Conservation (phyloP, 1,284 basidiomycete species). For the Apiotrichum sp. region DNA sequence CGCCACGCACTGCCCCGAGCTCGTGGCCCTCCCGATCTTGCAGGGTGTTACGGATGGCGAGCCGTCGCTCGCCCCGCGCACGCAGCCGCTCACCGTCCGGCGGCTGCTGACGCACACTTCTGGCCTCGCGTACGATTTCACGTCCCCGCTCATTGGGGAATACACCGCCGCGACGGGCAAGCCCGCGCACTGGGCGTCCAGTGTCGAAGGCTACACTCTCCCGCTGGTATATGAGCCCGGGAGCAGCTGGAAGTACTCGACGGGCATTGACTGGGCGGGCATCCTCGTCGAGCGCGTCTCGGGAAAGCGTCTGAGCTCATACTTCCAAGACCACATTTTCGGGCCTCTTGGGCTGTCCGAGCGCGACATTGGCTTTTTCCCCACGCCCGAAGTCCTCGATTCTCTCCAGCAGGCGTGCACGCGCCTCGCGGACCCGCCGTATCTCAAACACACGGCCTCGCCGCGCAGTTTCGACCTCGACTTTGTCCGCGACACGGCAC, state of each 20-base stretch:
- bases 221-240: slow-evolving; percentile 36
- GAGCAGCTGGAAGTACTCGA: slow-evolving; percentile 25
- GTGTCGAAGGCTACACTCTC: slow-evolving; percentile 8
- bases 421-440: slow-evolving; percentile 10
- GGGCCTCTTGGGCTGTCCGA: slow-evolving; percentile 14
- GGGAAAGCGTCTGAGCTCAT: slow-evolving; percentile 29
- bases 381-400: slow-evolving; percentile 10
- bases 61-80: slow-evolving; percentile 1
- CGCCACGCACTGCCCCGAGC: slow-evolving; percentile 9
- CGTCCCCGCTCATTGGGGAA: slow-evolving; percentile 5
- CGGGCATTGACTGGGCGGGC: slow-evolving; percentile 42
- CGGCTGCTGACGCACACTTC: slow-evolving; percentile 16
- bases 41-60: slow-evolving; percentile 1
- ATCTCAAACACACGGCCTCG: neutral
- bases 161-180: slow-evolving; percentile 15
- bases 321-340: slow-evolving; percentile 20
- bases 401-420: slow-evolving; percentile 19
- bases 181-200: slow-evolving; percentile 20
- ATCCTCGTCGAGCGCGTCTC: slow-evolving; percentile 31
- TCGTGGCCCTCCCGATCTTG: slow-evolving; percentile 15
- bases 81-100: slow-evolving; percentile 7
- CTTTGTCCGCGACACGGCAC: neutral
- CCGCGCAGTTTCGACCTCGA: slow-evolving; percentile 2
- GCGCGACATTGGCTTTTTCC: slow-evolving; percentile 26
- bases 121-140: slow-evolving; percentile 12